Evolutionary conservation across 2,329 filamentous ascomycete species (phyloP).

Genomic region (Trichoderma aggressivum): DNA sequence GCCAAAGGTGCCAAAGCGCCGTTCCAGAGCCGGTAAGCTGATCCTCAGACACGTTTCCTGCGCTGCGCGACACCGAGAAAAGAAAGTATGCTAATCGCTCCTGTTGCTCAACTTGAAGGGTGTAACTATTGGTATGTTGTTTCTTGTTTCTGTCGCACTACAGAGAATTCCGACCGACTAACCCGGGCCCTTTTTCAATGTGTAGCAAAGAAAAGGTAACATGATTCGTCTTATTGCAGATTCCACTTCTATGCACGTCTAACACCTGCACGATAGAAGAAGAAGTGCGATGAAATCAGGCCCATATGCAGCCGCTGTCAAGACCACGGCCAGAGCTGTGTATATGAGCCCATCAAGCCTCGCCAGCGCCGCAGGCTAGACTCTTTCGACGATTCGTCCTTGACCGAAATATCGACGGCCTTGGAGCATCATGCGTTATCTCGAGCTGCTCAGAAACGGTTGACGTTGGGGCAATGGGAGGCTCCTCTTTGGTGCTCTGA

Average conservation of each 20-base stretch:
- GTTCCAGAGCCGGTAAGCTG: slow-evolving; percentile 56
- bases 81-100: neutral
- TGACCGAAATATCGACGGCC: neutral
- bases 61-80: neutral
- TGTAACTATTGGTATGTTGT: slow-evolving; percentile 50
- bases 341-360: slow-evolving; percentile 47
- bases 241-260: slow-evolving; percentile 17
- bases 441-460: neutral
- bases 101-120: slow-evolving; percentile 33
- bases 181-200: slow-evolving; percentile 16
- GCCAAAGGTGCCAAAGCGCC: slow-evolving; percentile 57
- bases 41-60: neutral
- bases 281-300: slow-evolving; percentile 55
- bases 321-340: slow-evolving; percentile 47
- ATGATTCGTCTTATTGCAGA: neutral
- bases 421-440: neutral
- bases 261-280: slow-evolving; percentile 43
- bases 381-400: slow-evolving; percentile 15
- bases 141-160: neutral
- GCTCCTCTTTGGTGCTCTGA: slow-evolving; percentile 8
- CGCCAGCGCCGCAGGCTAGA: slow-evolving; percentile 38
- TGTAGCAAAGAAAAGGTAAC: slow-evolving; percentile 53
- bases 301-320: slow-evolving; percentile 50
- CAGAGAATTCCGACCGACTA: neutral
- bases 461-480: slow-evolving; percentile 2